Evolutionary conservation across 2,329 filamentous ascomycete species (phyloP).

Genomic region (Zopfia rhizophila): DNA sequence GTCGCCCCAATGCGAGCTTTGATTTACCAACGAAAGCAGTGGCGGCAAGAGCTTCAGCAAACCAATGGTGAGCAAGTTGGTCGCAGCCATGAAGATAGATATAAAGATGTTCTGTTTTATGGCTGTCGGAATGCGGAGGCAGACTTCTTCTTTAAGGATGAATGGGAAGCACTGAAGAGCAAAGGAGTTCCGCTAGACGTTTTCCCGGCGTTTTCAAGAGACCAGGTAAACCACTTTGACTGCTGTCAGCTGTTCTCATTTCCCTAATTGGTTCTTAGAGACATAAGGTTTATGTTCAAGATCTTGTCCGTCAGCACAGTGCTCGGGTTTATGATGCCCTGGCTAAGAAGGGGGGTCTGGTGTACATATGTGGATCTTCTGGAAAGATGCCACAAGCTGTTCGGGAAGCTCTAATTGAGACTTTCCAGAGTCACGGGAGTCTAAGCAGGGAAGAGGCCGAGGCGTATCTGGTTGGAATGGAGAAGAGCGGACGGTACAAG

Average conservation of each 20-base stretch:
- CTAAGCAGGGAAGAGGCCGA: conserved; percentile 64
- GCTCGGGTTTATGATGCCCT: conserved; percentile 63
- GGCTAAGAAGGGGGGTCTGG: conserved; percentile 61
- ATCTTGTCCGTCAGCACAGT: conserved; percentile 65
- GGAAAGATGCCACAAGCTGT: conserved; percentile 78
- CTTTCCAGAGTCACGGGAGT: conserved; percentile 59
- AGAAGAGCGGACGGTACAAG: conserved; percentile 70
- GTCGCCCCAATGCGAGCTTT: conserved; percentile 85
- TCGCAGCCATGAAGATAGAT: no score
- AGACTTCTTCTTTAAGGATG: conserved; percentile 84
- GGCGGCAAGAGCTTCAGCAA: conserved; percentile 40
- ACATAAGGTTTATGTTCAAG: conserved; percentile 75
- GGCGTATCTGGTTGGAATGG: conserved; percentile 65
- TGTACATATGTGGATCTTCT: conserved; percentile 70
- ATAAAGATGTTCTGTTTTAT: conserved; percentile 75
- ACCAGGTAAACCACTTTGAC: conserved; percentile 59
- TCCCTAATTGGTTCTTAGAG: conserved; percentile 34
- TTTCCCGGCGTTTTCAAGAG: conserved; percentile 75
- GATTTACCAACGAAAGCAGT: conserved; percentile 73
- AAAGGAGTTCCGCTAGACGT: conserved; percentile 61
- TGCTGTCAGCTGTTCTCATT: background rate
- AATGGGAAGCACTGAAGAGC: conserved; percentile 69
- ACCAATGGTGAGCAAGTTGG: conserved; percentile 12
- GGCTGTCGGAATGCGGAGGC: conserved; percentile 79
- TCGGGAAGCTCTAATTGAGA: conserved; percentile 71